A percentile compares a stretch with the other conserved stretches of the same genome.
Conservation (phyloP, 2,329 filamentous ascomycete genomes). For the Tolypocladium endophyticum region DNA sequence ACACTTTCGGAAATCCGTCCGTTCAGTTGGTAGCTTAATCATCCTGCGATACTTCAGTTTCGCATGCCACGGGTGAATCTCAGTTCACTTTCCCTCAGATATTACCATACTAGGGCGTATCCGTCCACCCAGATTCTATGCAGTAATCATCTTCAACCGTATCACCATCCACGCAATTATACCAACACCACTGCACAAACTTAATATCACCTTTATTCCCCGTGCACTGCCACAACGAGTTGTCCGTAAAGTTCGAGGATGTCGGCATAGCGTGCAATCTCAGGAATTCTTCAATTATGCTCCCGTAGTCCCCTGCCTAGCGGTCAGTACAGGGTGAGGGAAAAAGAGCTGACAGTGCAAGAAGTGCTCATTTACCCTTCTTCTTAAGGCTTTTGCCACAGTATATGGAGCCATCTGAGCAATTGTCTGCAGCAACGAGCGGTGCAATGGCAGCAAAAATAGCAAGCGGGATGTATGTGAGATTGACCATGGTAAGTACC, state of each 20-base stretch:
- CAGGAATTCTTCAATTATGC: not conserved
- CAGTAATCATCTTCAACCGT: not conserved
- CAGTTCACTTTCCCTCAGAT: not conserved
- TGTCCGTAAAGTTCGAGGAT: not conserved
- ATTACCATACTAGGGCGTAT: not conserved
- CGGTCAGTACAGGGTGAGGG: not conserved
- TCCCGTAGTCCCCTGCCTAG: not conserved
- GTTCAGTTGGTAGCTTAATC: conserved; percentile 18
- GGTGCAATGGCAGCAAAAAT: not conserved
- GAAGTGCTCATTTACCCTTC: not conserved
- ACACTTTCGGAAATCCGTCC: conserved; percentile 18
- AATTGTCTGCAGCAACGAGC: not conserved
- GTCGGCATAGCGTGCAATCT: not conserved
- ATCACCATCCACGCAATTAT: not conserved
- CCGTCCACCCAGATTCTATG: not conserved
- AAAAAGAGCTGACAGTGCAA: not conserved
- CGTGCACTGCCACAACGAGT: not conserved
- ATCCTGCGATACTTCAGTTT: conserved; percentile 9
- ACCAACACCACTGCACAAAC: not conserved
- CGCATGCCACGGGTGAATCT: not conserved
- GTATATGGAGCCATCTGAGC: not conserved
- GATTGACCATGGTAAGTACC: not conserved
- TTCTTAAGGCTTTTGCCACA: not conserved
- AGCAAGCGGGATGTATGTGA: not conserved
- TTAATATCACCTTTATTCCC: not conserved